Evolutionary conservation across 2,329 filamentous ascomycete species (phyloP).

Genomic region (Rutstroemia sp.): DNA sequence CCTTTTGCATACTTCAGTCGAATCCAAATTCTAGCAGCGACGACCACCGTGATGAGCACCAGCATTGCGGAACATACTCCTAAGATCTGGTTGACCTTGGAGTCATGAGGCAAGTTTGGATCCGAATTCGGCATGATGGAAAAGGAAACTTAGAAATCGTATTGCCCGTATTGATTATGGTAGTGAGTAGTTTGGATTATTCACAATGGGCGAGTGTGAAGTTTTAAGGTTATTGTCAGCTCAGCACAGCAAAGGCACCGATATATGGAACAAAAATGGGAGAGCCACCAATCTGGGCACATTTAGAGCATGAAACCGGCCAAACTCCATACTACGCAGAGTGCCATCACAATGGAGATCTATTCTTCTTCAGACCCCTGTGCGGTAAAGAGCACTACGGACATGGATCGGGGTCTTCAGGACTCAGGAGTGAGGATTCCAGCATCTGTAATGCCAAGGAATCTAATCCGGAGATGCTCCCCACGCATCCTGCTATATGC

Average conservation of each 20-base stretch:
- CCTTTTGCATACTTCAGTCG: constrained; percentile 1
- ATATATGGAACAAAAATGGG: neutral
- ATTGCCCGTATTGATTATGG: neutral
- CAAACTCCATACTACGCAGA: neutral
- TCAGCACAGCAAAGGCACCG: neutral
- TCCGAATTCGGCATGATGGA: neutral
- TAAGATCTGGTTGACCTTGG: neutral
- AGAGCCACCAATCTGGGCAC: too few species aligned
- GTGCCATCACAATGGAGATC: too few species aligned
- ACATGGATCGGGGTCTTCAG: too few species aligned
- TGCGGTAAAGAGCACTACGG: too few species aligned
- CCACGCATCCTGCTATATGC: too few species aligned
- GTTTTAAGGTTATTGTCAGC: neutral
- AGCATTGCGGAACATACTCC: constrained; percentile 7
- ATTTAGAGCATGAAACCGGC: neutral
- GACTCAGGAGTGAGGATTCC: too few species aligned
- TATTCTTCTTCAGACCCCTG: too few species aligned
- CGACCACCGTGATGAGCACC: neutral
- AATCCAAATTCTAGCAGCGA: neutral
- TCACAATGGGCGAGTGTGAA: neutral
- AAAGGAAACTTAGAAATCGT: neutral
- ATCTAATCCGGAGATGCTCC: too few species aligned
- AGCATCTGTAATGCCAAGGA: too few species aligned
- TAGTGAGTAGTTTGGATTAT: neutral
- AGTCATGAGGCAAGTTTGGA: constrained; percentile 1